phyloP scores from a whole-genome alignment of 2,329 filamentous ascomycete genomes.

The Metarhizium brunneum region DNA sequence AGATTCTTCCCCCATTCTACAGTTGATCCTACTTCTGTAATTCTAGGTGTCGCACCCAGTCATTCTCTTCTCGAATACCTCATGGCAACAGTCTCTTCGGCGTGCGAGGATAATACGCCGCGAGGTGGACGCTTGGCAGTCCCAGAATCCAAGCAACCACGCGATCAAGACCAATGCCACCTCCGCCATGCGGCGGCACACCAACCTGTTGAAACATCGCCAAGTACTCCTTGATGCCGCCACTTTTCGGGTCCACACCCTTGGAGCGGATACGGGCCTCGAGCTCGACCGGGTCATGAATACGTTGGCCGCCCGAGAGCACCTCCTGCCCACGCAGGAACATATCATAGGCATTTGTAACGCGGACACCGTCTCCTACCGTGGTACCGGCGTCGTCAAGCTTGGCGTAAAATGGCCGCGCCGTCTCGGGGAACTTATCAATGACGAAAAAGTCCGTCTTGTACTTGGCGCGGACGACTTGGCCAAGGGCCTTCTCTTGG shows the following conservation, averaged over 20 bases:
- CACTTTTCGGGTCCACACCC: constrained; percentile 67
- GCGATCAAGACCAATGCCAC: constrained; percentile 10
- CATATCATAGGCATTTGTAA: constrained; percentile 68
- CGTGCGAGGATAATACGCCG: constrained; percentile 49
- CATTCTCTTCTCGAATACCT: not conserved
- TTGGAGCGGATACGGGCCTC: constrained; percentile 68
- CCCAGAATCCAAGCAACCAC: constrained; percentile 40
- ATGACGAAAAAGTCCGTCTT: constrained; percentile 94
- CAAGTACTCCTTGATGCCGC: constrained; percentile 83
- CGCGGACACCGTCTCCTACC: constrained; percentile 41
- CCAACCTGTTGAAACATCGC: constrained; percentile 44
- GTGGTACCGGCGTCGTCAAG: constrained; percentile 48
- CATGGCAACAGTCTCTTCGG: constrained; percentile 49
- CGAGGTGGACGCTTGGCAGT: constrained; percentile 49
- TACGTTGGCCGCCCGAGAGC: constrained; percentile 83
- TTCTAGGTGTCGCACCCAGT: not conserved
- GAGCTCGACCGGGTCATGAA: constrained; percentile 69
- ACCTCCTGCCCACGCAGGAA: constrained; percentile 93
- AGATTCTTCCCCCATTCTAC: not conserved
- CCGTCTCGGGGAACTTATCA: constrained; percentile 79
- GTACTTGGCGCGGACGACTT: constrained; percentile 78
- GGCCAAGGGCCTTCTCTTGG: constrained; percentile 82
- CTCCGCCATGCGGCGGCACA: constrained; percentile 6
- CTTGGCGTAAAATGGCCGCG: constrained; percentile 58
- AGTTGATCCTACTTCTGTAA: not conserved